Conservation (phyloP, 345 rosid genomes). For the Dovyalis caffra region DNA sequence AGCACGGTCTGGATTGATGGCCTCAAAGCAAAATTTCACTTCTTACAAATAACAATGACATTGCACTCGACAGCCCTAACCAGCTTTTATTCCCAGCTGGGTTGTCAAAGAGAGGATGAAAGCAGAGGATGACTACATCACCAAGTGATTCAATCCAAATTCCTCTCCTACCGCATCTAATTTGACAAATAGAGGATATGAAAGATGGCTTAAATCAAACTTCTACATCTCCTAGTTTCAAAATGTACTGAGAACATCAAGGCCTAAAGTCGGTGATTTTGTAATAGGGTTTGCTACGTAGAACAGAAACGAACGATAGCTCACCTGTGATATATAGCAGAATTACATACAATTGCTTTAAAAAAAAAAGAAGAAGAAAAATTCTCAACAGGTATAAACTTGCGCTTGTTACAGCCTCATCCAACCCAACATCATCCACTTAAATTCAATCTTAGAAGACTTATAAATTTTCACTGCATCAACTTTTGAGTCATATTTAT, state of each 20-base stretch:
- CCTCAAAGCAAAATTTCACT: background rate
- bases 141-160: background rate
- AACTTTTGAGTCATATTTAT: background rate
- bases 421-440: background rate
- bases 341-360: too few species aligned
- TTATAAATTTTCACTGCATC: background rate
- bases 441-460: background rate
- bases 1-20: background rate
- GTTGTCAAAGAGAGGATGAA: background rate
- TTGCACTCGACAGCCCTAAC: background rate
- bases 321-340: background rate
- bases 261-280: background rate
- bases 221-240: background rate
- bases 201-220: background rate
- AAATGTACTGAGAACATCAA: background rate
- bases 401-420: background rate
- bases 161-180: background rate
- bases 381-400: too few species aligned
- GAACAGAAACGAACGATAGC: background rate
- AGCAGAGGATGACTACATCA: background rate
- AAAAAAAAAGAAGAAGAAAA: too few species aligned
- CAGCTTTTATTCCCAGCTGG: background rate
- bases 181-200: background rate
- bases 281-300: background rate
- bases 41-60: background rate